phyloP scores from a whole-genome alignment of 768 basidiomycete genomes.

The Dioszegia aurantiaca region DNA sequence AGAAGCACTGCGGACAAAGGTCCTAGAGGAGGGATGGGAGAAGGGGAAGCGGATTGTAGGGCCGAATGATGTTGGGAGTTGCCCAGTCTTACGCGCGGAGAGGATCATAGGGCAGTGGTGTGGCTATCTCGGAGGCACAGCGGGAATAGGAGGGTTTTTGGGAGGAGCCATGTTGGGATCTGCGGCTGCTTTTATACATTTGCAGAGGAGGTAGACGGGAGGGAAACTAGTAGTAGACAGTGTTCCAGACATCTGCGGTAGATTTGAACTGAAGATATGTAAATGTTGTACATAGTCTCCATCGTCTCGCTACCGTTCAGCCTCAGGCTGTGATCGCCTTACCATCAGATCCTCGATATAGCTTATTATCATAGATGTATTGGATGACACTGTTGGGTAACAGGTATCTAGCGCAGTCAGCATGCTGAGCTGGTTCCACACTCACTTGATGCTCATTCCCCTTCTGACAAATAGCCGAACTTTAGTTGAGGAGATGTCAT shows the following conservation, averaged over 20 bases:
- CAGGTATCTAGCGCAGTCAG: constrained; percentile 63
- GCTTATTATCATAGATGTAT: constrained; percentile 81
- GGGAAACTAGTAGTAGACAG: too few species aligned
- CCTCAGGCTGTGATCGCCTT: constrained; percentile 20
- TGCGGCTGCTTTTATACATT: background rate
- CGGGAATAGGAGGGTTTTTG: constrained; percentile 4
- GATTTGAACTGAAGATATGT: too few species aligned
- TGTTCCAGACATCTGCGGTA: too few species aligned
- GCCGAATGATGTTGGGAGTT: constrained; percentile 33
- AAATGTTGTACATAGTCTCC: too few species aligned
- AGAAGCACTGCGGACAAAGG: constrained; percentile 61
- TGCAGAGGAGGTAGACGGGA: constrained; percentile 3
- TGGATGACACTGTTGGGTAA: constrained; percentile 86
- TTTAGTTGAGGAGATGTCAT: constrained; percentile 95
- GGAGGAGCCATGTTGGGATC: constrained; percentile 11
- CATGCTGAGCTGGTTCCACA: background rate
- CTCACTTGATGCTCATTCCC: constrained; percentile 56
- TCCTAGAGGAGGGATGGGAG: constrained; percentile 87
- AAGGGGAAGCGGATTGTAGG: constrained; percentile 53
- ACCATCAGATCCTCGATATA: constrained; percentile 51
- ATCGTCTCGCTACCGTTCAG: background rate
- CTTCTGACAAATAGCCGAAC: constrained; percentile 59
- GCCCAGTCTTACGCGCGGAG: background rate
- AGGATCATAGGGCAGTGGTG: background rate
- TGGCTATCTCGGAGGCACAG: background rate